Percentiles rank a stretch among this genome's conserved stretches.
These are phyloP conservation scores for Scalesia atractyloides DNA, from an alignment of 129 eudicot species.

Conservation along the genomic window DNA sequence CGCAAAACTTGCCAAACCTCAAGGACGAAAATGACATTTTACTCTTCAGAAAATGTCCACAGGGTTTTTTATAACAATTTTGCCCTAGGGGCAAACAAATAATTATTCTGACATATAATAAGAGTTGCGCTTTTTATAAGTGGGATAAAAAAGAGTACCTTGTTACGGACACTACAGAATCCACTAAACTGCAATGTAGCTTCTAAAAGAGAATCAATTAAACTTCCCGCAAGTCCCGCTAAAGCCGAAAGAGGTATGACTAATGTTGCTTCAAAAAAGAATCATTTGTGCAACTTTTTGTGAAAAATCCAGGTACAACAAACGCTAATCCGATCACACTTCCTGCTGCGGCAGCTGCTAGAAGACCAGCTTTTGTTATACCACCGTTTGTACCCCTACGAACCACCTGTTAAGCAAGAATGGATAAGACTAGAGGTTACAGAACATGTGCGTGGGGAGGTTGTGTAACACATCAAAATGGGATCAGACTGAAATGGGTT, in stretches of 20 bases:
- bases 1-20: too few relatives aligned
- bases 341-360: constrained; percentile 95
- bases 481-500: background rate
- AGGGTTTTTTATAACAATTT: background rate
- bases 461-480: background rate
- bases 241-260: constrained; percentile 80
- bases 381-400: constrained; percentile 99
- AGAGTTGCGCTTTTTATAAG: background rate
- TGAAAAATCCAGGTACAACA: constrained; percentile 63
- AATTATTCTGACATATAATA: background rate
- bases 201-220: constrained; percentile 73
- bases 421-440: background rate
- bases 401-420: constrained; percentile 65
- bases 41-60: background rate
- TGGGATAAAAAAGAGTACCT: constrained; percentile 41
- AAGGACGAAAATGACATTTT: too few relatives aligned
- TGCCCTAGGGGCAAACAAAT: background rate
- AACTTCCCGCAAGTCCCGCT: constrained; percentile 79
- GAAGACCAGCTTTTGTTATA: constrained; percentile 74
- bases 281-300: constrained; percentile 59
- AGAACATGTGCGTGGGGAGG: background rate
- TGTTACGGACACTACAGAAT: constrained; percentile 77
- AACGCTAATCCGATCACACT: constrained; percentile 75
- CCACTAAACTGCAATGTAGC: constrained; percentile 90
- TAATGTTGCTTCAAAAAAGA: constrained; percentile 69